Percentiles rank a stretch among this genome's conserved stretches.
These are phyloP conservation scores for Deinandra increscens DNA, from an alignment of 129 eudicot species.

Conservation along the genomic window DNA sequence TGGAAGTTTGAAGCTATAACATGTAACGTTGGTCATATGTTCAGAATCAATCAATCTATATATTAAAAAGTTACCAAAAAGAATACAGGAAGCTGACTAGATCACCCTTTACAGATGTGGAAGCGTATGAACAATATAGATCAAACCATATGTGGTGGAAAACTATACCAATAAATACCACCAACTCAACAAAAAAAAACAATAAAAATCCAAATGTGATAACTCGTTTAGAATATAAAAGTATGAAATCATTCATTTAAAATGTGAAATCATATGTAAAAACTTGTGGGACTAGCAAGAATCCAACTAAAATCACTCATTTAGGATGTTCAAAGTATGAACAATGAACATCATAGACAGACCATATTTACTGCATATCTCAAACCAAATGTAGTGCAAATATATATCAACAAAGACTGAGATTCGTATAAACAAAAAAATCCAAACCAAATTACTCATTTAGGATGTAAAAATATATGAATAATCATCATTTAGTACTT, in stretches of 20 bases:
- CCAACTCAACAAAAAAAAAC: too few species aligned
- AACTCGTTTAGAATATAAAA: too few species aligned
- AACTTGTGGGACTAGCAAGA: too few species aligned
- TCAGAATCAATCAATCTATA: background rate
- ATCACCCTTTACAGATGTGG: background rate
- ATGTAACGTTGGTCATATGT: too few species aligned
- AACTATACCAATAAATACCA: too few species aligned
- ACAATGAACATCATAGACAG: background rate
- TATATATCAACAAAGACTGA: background rate
- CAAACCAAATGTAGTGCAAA: background rate
- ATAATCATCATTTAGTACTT: background rate
- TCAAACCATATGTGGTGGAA: too few species aligned
- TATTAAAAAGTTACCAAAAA: background rate
- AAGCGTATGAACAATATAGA: background rate
- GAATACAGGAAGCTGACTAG: background rate
- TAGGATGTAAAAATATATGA: background rate
- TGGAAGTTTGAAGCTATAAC: too few species aligned
- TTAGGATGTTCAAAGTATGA: background rate
- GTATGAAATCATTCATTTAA: too few species aligned
- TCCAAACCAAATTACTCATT: background rate
- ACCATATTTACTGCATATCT: constrained; percentile 9
- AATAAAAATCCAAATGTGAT: too few species aligned
- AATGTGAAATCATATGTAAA: too few species aligned
- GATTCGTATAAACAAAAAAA: background rate
- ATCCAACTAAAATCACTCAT: background rate